These are phyloP conservation scores for Liriodendron chinense DNA, from an alignment of 164 flowering plant species.

Conservation along the genomic window DNA sequence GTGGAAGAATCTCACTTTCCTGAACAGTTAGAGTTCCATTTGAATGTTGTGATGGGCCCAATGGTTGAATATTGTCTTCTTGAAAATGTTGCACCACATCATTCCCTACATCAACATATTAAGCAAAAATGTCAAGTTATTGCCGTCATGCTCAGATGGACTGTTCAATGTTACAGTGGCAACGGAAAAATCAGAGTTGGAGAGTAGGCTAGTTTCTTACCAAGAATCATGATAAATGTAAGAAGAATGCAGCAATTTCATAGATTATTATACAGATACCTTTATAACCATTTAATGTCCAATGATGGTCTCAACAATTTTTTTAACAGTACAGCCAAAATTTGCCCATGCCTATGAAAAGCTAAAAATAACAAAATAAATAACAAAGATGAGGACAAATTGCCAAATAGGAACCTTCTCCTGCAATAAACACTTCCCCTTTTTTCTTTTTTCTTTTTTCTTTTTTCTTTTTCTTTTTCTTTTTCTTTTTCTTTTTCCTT, in stretches of 20 bases:
- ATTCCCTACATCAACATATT: slow-evolving; percentile 8
- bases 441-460: too few relatives aligned
- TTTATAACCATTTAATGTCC: not conserved
- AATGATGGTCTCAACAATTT: not conserved
- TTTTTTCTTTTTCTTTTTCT: too few relatives aligned
- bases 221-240: not conserved
- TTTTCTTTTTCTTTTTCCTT: too few relatives aligned
- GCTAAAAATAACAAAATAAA: too few relatives aligned
- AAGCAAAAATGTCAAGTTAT: not conserved
- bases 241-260: not conserved
- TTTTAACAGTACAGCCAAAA: not conserved
- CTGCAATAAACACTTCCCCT: too few relatives aligned
- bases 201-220: not conserved
- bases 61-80: slow-evolving; percentile 2
- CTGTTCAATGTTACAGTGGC: not conserved
- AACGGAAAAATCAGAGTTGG: not conserved
- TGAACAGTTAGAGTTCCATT: not conserved
- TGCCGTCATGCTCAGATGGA: not conserved
- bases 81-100: not conserved
- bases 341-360: not conserved
- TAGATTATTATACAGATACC: not conserved
- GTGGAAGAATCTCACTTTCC: not conserved
- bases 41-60: not conserved
- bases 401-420: too few relatives aligned
- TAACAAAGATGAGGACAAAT: too few relatives aligned